Base-by-base conservation (phyloP, 495 filamentous ascomycete genomes). In the Beverwykella pulmonaria region DNA sequence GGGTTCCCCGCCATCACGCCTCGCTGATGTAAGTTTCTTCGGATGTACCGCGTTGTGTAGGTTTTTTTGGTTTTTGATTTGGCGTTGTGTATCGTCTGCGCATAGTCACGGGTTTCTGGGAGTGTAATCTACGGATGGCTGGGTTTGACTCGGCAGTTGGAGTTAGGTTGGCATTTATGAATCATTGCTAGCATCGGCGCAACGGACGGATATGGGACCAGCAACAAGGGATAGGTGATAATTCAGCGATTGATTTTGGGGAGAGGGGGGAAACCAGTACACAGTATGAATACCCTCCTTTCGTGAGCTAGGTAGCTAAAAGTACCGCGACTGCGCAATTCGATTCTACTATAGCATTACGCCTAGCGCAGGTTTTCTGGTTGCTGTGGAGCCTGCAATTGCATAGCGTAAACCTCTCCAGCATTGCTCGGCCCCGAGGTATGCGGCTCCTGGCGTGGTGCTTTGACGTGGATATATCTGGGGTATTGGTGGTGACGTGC, bases 1-100 rank as follows among this genome's bases (percentile, higher is more conserved):
- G 63, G 68, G 27, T 73, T 67, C 48, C 74, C 74, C 1, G 68
- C 68, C 53, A 68, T 78, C 49, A 64, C 53, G 61, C 61, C 66
- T 32, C 57, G 71, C 36, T 78, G 65, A 74, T 26, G 41, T 47
- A 53, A 17, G 26, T 63, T 14, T 1, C 6, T 19, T 54, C 12
- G 23, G 23, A 25, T 10, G 1, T 12, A 47, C n/a, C 23, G 29
- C 12, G 53, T 8, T 22, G 48, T 65, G 63, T 41, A 59, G 1
- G 17, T 44, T 50, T 65, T 62, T 48, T 49, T n/a, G n/a, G n/a
- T n/a, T n/a, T n/a, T n/a, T n/a, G 32, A 44, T 57, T 53, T 26
- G 20, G 22, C 41, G 30, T 20, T 9, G 20, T 54, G 48, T 53
- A 36, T 25, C 27, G 23, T 7, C 5, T 59, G 56, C 9, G 34